Conservation (phyloP, 306 rosid genomes). For the Cercis canadensis region DNA sequence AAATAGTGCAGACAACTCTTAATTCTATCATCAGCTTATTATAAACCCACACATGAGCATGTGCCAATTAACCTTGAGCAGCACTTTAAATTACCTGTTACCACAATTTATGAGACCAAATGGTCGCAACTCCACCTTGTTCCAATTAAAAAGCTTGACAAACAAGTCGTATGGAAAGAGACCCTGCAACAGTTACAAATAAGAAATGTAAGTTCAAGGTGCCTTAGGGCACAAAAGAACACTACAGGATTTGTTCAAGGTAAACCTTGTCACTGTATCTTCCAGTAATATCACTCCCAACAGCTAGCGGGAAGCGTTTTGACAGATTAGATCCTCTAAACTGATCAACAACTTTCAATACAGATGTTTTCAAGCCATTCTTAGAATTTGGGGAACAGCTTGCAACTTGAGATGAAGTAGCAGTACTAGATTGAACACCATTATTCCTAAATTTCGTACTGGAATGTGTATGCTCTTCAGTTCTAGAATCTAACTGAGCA, state of each 20-base stretch:
- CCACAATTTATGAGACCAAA: slow-evolving; percentile 90
- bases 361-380: slow-evolving; percentile 74
- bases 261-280: slow-evolving; percentile 75
- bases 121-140: slow-evolving; percentile 75
- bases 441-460: slow-evolving; percentile 46
- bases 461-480: slow-evolving; percentile 39
- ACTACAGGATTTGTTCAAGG: slow-evolving; percentile 16
- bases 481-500: slow-evolving; percentile 50
- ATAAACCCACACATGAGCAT: slow-evolving; percentile 21
- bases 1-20: slow-evolving; percentile 7
- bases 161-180: slow-evolving; percentile 75
- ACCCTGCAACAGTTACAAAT: slow-evolving; percentile 56
- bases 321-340: slow-evolving; percentile 76
- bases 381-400: slow-evolving; percentile 57
- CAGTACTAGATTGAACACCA: slow-evolving; percentile 46
- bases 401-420: slow-evolving; percentile 52
- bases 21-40: slow-evolving; percentile 23
- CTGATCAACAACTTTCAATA: slow-evolving; percentile 82
- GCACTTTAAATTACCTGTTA: slow-evolving; percentile 70
- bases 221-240: not conserved
- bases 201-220: slow-evolving; percentile 27
- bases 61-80: slow-evolving; percentile 4
- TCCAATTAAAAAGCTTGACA: slow-evolving; percentile 81
- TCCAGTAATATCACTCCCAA: slow-evolving; percentile 61
- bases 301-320: slow-evolving; percentile 45